Percentiles rank a stretch among this genome's conserved stretches.
phyloP scores from a whole-genome alignment of 768 basidiomycete genomes.

The Mycena chlorophos region DNA sequence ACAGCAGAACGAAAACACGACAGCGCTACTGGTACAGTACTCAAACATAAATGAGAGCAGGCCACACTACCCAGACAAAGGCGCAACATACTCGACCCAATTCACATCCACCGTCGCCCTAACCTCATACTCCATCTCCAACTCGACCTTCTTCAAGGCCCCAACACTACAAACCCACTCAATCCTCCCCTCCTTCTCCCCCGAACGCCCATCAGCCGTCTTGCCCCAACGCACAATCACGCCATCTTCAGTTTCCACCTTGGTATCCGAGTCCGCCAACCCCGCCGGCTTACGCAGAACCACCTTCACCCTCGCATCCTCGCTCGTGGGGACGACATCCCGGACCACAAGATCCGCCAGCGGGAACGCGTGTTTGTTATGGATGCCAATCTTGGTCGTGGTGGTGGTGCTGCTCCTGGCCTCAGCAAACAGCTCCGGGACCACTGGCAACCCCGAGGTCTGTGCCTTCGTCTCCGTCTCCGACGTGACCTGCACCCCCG shows the following conservation, averaged over 20 bases:
- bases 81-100: conserved; percentile 27
- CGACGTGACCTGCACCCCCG: conserved; percentile 47
- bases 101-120: conserved; percentile 38
- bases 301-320: conserved; percentile 45
- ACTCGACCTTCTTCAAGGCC: conserved; percentile 40
- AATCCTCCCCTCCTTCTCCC: conserved; percentile 55
- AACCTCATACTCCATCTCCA: conserved; percentile 56
- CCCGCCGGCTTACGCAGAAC: conserved; percentile 47
- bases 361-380: conserved; percentile 50
- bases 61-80: no score
- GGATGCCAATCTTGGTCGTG: conserved; percentile 44
- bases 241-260: conserved; percentile 36
- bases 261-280: conserved; percentile 46
- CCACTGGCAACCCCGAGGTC: conserved; percentile 40
- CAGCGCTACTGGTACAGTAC: no score
- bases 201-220: conserved; percentile 44
- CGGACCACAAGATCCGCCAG: conserved; percentile 46
- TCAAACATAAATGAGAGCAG: no score
- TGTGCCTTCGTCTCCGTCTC: conserved; percentile 32
- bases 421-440: conserved; percentile 51
- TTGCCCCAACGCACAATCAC: conserved; percentile 38
- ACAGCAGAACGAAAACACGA: no score
- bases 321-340: conserved; percentile 46
- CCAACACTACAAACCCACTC: conserved; percentile 53
- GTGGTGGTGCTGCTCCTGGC: conserved; percentile 44